Percentiles rank a stretch among this genome's conserved stretches.
phyloP scores from a whole-genome alignment of 2,329 filamentous ascomycete species.

The Alternaria viburni region DNA sequence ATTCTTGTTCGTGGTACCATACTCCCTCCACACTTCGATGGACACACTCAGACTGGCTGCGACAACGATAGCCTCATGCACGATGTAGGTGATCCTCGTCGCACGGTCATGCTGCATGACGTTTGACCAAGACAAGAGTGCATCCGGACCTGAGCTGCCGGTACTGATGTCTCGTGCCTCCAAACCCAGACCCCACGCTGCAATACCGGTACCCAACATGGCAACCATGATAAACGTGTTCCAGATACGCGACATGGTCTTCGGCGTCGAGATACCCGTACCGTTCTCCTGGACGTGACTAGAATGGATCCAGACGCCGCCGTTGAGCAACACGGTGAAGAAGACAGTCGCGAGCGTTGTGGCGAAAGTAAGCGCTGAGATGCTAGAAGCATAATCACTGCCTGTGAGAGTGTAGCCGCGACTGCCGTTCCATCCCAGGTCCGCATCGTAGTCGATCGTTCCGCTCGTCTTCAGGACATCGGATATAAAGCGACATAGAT shows the following conservation, averaged over 20 bases:
- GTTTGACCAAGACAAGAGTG: conserved; percentile 1
- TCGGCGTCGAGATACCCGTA: neutral
- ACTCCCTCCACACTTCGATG: conserved; percentile 4
- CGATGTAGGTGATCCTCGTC: conserved; percentile 1
- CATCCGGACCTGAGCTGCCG: neutral
- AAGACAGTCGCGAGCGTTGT: conserved; percentile 1
- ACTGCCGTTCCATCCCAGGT: conserved; percentile 4
- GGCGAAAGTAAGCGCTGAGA: conserved; percentile 2
- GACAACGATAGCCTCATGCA: conserved; percentile 7
- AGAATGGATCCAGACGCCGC: conserved; percentile 7
- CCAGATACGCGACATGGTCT: conserved; percentile 1
- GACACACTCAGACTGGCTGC: conserved; percentile 6
- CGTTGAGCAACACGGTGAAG: conserved; percentile 8
- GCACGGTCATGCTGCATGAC: neutral
- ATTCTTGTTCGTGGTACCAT: conserved; percentile 2
- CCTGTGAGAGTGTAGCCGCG: neutral
- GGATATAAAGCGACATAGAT: conserved; percentile 4
- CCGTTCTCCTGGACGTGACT: conserved; percentile 8
- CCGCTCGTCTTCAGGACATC: conserved; percentile 5
- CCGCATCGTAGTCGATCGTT: neutral
- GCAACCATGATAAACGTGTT: conserved; percentile 6
- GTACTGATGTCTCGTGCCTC: neutral
- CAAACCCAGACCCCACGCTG: conserved; percentile 6
- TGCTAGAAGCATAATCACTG: neutral
- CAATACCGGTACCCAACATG: conserved; percentile 7